Conservation (phyloP, 2,329 filamentous ascomycete genomes). For the Penicillium sp. region DNA sequence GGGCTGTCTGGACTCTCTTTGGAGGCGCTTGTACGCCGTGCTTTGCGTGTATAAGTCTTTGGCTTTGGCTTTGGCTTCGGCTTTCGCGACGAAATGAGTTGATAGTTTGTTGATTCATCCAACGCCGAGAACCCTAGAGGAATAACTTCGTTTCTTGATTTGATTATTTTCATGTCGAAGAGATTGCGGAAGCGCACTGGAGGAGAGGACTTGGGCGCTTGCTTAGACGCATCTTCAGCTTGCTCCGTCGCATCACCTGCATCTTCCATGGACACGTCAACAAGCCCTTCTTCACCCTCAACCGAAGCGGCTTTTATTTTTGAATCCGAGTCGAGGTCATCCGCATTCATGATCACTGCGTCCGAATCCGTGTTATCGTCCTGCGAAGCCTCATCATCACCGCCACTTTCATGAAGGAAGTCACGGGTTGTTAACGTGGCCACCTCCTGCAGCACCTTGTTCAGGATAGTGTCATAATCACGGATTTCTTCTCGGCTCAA, state of each 20-base stretch:
- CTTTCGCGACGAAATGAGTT: conserved; percentile 50
- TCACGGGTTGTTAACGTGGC: conserved; percentile 70
- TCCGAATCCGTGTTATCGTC: conserved; percentile 56
- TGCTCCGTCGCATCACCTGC: conserved; percentile 32
- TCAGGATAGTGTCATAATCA: conserved; percentile 67
- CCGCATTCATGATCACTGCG: conserved; percentile 60
- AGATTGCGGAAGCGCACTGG: conserved; percentile 62
- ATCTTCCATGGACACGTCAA: conserved; percentile 84
- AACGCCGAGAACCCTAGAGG: conserved; percentile 67
- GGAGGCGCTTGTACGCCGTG: conserved; percentile 9
- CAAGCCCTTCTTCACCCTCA: conserved; percentile 83
- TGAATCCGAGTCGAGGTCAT: conserved; percentile 61
- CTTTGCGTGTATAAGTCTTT: conserved; percentile 17
- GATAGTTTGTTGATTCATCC: conserved; percentile 57
- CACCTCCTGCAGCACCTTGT: conserved; percentile 74
- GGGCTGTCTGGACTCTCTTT: conserved; percentile 21
- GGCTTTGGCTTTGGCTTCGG: conserved; percentile 22
- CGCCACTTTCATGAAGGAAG: conserved; percentile 54
- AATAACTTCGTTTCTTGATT: conserved; percentile 53
- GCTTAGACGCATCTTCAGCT: conserved; percentile 16
- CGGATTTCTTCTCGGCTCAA: conserved; percentile 69
- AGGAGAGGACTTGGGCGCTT: conserved; percentile 40
- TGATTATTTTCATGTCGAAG: conserved; percentile 71
- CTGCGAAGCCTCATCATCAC: conserved; percentile 47
- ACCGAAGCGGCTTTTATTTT: conserved; percentile 75